Conservation (phyloP, 1,284 basidiomycete species). For the Pyrrhoderma lamaoense region DNA sequence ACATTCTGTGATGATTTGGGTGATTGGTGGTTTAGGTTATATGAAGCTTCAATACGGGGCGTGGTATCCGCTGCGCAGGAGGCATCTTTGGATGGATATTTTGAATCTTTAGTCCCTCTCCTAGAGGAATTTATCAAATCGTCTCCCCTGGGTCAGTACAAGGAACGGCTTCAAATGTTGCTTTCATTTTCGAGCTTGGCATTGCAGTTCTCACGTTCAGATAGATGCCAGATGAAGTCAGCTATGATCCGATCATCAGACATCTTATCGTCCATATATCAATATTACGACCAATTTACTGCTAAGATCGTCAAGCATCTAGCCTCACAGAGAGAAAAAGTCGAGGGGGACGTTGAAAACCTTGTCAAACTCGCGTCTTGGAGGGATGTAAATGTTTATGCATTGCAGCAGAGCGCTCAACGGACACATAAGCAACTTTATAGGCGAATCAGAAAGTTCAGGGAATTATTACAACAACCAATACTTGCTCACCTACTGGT, state of each 20-base stretch:
- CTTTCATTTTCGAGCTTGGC: slow-evolving; percentile 48
- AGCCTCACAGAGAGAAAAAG: slow-evolving; percentile 46
- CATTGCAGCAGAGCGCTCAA: slow-evolving; percentile 87
- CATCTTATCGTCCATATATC: slow-evolving; percentile 40
- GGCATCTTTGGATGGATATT: slow-evolving; percentile 38
- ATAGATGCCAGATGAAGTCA: slow-evolving; percentile 11
- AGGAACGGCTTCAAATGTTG: slow-evolving; percentile 64
- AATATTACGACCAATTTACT: slow-evolving; percentile 64
- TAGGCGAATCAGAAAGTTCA: slow-evolving; percentile 87
- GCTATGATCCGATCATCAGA: slow-evolving; percentile 25
- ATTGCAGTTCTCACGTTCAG: slow-evolving; percentile 23
- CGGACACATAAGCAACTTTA: slow-evolving; percentile 90
- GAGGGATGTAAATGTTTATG: slow-evolving; percentile 96
- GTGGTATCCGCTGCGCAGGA: slow-evolving; percentile 37
- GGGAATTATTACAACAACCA: slow-evolving; percentile 80
- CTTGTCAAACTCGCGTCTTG: slow-evolving; percentile 96
- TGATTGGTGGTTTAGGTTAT: slow-evolving; percentile 91
- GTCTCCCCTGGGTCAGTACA: slow-evolving; percentile 83
- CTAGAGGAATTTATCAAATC: slow-evolving; percentile 76
- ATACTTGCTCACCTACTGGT: slow-evolving; percentile 36
- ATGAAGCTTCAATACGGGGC: slow-evolving; percentile 72
- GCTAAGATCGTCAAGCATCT: slow-evolving; percentile 45
- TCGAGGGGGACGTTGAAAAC: slow-evolving; percentile 80
- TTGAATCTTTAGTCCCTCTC: slow-evolving; percentile 68
- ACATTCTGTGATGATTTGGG: slow-evolving; percentile 58